Base-by-base conservation (phyloP, 2,329 filamentous ascomycete genomes). In the Rachicladosporium sp. region DNA sequence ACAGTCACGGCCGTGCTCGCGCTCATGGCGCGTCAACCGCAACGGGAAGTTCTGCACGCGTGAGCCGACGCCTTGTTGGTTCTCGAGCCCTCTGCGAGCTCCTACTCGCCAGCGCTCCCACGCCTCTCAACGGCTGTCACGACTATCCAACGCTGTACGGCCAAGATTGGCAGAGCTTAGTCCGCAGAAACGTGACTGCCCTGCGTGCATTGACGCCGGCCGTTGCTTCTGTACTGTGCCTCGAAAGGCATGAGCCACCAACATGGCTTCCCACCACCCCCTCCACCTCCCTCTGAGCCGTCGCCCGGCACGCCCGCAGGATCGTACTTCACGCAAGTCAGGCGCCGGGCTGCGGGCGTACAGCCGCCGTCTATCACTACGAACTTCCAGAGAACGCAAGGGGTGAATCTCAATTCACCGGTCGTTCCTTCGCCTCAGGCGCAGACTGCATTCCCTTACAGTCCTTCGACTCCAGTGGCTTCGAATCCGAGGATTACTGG, bases 281-380 rank as follows among this genome's bases (percentile, higher is more conserved):
- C 50, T 40, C 53, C 52, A 33, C 52, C 52, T 29, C 35, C 39
- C 21, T 27, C 23, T 27, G 23, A 27, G 29, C 53, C 46, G 23
- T 46, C 44, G 31, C 45, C 46, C 15, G 42, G 43, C 15, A 35
- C 46, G 10, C 46, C 42, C 40, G 45, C 37, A 11, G 31, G 35
- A 32, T 29, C 34, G 43, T 36, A 45, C 33, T 38, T 43, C 42
- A 44, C 35, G 36, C 50, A 52, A 29, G 45, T 38, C 34, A 41
- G 42, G 36, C 49, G 48, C 42, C 50, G 50, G 32, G 47, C 44
- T 19, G 42, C 44, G 37, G 45, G 59, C 46, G 58, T 63, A 49
- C 63, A 61, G 53, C 62, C 62, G 45, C 59, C 61, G 29, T 54
- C 58, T 11, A 55, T 65, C 43, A 62, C 59, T 27, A 63, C 63